Percentiles rank a stretch among this genome's conserved stretches.
phyloP scores from a whole-genome alignment of 1,284 basidiomycete species.

The Ustilago crameri region DNA sequence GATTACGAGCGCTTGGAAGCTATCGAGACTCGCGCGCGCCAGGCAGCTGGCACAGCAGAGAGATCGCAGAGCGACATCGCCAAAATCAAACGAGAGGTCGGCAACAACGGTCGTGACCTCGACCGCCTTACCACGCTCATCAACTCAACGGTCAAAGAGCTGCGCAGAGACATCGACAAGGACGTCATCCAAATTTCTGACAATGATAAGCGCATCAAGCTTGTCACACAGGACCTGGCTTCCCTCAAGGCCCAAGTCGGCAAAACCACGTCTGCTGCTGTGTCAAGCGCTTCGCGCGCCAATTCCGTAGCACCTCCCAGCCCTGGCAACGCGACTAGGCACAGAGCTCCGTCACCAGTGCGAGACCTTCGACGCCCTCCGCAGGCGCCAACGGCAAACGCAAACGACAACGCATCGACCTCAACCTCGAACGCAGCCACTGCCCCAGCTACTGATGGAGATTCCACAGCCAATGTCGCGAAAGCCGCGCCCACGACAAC shows the following conservation, averaged over 20 bases:
- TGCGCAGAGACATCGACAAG: slow-evolving; percentile 27
- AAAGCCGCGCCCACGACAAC: background rate
- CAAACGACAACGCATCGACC: slow-evolving; percentile 1
- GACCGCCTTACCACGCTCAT: slow-evolving; percentile 11
- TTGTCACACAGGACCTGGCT: slow-evolving; percentile 6
- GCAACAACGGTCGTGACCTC: slow-evolving; percentile 8
- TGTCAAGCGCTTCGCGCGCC: background rate
- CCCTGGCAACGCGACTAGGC: background rate
- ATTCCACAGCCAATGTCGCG: background rate
- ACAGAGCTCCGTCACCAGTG: slow-evolving; percentile 5
- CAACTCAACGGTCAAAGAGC: slow-evolving; percentile 1
- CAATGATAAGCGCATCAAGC: slow-evolving; percentile 11
- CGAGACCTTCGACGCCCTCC: slow-evolving; percentile 14
- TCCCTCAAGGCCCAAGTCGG: background rate
- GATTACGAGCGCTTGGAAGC: slow-evolving; percentile 13
- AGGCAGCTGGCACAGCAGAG: slow-evolving; percentile 2
- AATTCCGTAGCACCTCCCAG: slow-evolving; percentile 14
- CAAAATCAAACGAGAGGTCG: slow-evolving; percentile 13
- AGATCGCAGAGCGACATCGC: slow-evolving; percentile 15
- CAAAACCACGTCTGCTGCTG: background rate
- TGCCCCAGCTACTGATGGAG: background rate
- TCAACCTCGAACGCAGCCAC: background rate
- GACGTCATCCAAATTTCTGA: slow-evolving; percentile 29
- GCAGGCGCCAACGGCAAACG: background rate
- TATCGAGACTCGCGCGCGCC: background rate